Evolutionary conservation across 2,329 filamentous ascomycete species (phyloP), one percentile per base, ranked within the genome.

Genomic region (Botrytis fabae): DNA sequence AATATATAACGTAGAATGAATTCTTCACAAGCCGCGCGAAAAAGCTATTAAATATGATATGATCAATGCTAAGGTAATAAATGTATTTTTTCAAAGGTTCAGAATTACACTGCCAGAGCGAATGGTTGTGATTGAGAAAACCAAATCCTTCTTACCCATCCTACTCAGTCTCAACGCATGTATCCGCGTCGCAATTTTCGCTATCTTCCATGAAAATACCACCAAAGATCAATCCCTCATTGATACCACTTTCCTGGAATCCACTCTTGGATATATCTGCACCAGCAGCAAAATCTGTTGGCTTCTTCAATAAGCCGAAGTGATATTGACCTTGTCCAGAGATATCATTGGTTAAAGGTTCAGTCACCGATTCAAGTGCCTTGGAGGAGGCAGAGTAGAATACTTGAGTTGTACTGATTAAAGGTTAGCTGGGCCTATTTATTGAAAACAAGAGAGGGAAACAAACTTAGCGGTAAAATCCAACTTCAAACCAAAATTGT

Each of bases 271-370:
- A 83, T 57, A 87, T 82, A 54, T 71, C 69, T 22, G 32, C 60
- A 25, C 44, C 46, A 76, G 88, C 84, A 75, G 71, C 86, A 20
- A 74, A 74, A n/a, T 78, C 75, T 10, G 76, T 77, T 9, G 86
- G 85, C 83, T 90, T 90, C 85, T 91, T 91, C 73, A 91, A 82
- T 1, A 90, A 79, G 51, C 89, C 89, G 69, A 91, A 85, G 79
- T 91, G 89, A 80, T 85, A 90, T 79, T 90, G 88, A 35, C 89
- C 89, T 71, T 86, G 84, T 8, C 89, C 89, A 59, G 84, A 83
- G 72, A 89, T 83, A 76, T 89, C 84, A 76, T 88, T 88, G 59
- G 80, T 35, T 0, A 86, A 77, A 0, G 85, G 81, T 28, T 82
- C 80, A 0, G 84, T 87, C n/a, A 86, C 85, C 1, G 82, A 79